Percentiles rank a stretch among this genome's conserved stretches.
Evolutionary conservation across 1,284 basidiomycete genomes (phyloP).

Genomic region (Inonotus obliquus): DNA sequence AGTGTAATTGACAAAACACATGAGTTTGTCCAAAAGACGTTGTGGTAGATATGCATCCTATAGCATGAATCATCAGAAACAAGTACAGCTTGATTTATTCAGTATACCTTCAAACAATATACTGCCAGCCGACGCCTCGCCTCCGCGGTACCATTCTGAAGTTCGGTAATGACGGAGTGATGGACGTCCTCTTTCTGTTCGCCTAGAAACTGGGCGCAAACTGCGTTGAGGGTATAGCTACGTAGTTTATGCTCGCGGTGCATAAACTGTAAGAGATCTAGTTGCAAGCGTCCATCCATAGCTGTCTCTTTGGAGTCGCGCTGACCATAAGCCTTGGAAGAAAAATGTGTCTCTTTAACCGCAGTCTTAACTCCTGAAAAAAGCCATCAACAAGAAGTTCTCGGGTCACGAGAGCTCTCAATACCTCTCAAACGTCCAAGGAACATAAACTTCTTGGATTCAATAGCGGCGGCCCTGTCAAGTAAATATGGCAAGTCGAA

Average conservation of each 20-base stretch:
- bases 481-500: constrained; percentile 95
- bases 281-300: constrained; percentile 86
- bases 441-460: constrained; percentile 66
- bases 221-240: constrained; percentile 92
- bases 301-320: constrained; percentile 91
- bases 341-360: constrained; percentile 90
- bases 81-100: background rate
- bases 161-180: constrained; percentile 92
- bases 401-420: constrained; percentile 21
- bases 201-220: constrained; percentile 92
- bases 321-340: constrained; percentile 92
- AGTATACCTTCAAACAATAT: constrained; percentile 86
- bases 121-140: constrained; percentile 87
- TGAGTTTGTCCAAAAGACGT: constrained; percentile 89
- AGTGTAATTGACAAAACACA: constrained; percentile 96
- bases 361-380: constrained; percentile 65
- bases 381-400: background rate
- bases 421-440: constrained; percentile 77
- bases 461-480: constrained; percentile 82
- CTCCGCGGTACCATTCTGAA: constrained; percentile 93
- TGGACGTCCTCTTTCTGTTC: constrained; percentile 98
- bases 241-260: constrained; percentile 94
- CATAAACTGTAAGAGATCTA: constrained; percentile 94
- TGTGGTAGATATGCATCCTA: constrained; percentile 97
- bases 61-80: background rate